Evolutionary conservation across 106 monocot genomes (phyloP), one percentile per base, ranked within the genome.

Genomic region (Dendrobium chrysotoxum): DNA sequence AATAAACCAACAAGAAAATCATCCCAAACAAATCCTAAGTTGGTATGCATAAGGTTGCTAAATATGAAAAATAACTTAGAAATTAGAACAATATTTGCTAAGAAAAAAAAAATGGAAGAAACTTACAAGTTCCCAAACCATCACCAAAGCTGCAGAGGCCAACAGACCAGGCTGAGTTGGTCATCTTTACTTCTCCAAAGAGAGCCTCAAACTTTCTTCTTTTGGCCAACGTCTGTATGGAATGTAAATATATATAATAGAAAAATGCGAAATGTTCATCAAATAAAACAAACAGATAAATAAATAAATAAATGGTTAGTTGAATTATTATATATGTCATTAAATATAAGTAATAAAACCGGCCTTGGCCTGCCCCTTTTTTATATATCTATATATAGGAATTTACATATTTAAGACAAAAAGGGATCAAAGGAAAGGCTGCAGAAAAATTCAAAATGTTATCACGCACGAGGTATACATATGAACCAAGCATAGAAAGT

Each of bases 111-210:
- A 4, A 12, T 8, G 18, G 1, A 25, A 55, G 77, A 78, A 54
- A 57, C 83, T 70, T 78, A 83, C 83, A 83, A 13, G 72, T 78
- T 15, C 78, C 40, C 2, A 18, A 25, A 35, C 71, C 53, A 38
- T 39, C 54, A 17, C 83, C 83, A 31, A 77, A 83, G 68, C 45
- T 40, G 72, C 67, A 83, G 71, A 83, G 72, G 10, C 71, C 78
- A 53, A 53, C 77, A 78, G 83, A 78, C 78, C 83, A 82, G 46
- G 23, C 53, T 53, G 40, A 55, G 25, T 0, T 41, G 46, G 10
- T 35, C 75, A 75, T 75, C 16, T 70, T 20, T 28, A 70, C 70
- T 70, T 70, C 30, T 70, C 70, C n/a, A 4, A 50, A 50, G 16
- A 70, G 2, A 30, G 31, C 13, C 3, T 1, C 5, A 30, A 16